Evolutionary conservation across 306 rosid species (phyloP).

Genomic region (Trichosanthes cucumerina): DNA sequence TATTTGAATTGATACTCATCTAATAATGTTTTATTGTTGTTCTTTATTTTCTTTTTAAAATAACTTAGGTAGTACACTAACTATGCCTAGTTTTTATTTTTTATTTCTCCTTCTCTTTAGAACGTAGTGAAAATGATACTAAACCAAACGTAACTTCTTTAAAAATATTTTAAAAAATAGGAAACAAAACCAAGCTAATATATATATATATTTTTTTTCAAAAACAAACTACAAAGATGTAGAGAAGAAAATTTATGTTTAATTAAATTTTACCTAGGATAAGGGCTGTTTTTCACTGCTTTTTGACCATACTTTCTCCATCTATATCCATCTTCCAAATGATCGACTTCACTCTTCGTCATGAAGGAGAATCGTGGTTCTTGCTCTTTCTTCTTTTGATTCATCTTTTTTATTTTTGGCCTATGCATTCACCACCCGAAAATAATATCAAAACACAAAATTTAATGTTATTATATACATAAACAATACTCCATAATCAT

Average conservation of each 20-base stretch:
- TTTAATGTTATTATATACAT: neutral
- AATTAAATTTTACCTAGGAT: constrained; percentile 50
- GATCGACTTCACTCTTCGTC: constrained; percentile 98
- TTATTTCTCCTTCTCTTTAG: too few species aligned
- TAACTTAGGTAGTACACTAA: too few species aligned
- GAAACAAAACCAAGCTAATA: neutral
- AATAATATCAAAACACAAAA: neutral
- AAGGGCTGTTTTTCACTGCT: constrained; percentile 91
- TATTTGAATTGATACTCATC: too few species aligned
- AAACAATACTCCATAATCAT: neutral
- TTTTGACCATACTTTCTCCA: constrained; percentile 99
- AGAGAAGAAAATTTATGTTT: neutral
- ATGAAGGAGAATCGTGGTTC: constrained; percentile 88
- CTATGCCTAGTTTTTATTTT: too few species aligned
- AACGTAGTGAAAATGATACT: too few species aligned
- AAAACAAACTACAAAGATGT: neutral
- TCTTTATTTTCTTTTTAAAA: too few species aligned
- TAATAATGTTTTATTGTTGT: too few species aligned
- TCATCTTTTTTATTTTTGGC: constrained; percentile 63
- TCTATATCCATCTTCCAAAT: constrained; percentile 96
- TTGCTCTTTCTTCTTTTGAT: constrained; percentile 49
- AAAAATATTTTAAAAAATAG: neutral
- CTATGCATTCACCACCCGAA: constrained; percentile 19
- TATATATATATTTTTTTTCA: too few species aligned
- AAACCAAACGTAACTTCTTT: too few species aligned